Base-by-base conservation (phyloP, 371 early-diverging fungal genomes). In the Actinomucor elegans region DNA sequence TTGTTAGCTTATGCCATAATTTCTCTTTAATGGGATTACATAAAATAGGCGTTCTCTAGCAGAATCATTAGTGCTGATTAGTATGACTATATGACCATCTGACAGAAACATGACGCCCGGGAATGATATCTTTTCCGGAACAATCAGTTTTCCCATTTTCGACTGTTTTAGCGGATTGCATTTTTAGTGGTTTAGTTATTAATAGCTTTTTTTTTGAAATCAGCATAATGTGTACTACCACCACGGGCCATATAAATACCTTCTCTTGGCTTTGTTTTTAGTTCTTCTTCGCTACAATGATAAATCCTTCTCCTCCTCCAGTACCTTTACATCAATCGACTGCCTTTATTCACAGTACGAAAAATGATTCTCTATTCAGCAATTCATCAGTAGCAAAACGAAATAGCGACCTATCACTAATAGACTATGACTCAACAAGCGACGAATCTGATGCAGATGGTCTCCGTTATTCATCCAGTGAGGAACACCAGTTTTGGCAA, bases 401-500 rank as follows among this genome's bases (percentile, higher is more conserved):
- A 40, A 17, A 40, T 11, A 40, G 40, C 21, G 40, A 40, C 5
- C 20, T 2, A 12, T 23, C 14, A 11, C 23, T 24, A 15, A 11
- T 34, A 9, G 48, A 51, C 15, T 28, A 21, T 14, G 40, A 29
- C n/a, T 41, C 29, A 24, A 21, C 52, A 24, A 52, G 27, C 10
- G 42, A 42, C 31, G 52, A 52, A 18, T 42, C 35, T 28, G 50
- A 48, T 15, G 20, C 23, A 36, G 55, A 46, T n/a, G n/a, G 34
- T 7, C 14, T 31, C 5, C 9, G 32, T n/a, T 32, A 21, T 14
- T 47, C 34, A 17, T 32, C 15, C 8, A 27, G 37, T 5, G 54
- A 52, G 10, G 59, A 59, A 32, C 59, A 59, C 27, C 23, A 59
- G 14, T 59, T 59, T 36, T 59, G 59, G 60, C 60, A 59, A 36